These are phyloP conservation scores for Saururus chinensis DNA, from an alignment of 164 flowering plant species.

Conservation along the genomic window DNA sequence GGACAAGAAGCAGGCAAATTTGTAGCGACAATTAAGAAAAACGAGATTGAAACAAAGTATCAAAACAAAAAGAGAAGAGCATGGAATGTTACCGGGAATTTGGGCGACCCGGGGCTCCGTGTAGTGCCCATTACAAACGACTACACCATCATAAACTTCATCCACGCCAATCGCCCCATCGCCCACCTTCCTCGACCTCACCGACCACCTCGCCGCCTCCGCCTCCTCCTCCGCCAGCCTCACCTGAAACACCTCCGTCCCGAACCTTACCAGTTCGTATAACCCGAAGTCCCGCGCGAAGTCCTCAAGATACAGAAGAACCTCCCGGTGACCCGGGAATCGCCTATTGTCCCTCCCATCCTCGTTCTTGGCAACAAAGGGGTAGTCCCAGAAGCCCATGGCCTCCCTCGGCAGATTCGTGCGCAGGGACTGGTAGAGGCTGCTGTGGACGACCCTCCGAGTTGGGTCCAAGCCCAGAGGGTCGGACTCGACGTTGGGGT, in stretches of 20 bases:
- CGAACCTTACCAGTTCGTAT: conserved; percentile 45
- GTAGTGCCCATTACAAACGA: conserved; percentile 46
- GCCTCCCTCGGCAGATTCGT: conserved; percentile 71
- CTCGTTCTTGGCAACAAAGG: conserved; percentile 28
- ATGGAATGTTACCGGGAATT: conserved; percentile 34
- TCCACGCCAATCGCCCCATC: conserved; percentile 7
- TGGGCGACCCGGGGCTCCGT: conserved; percentile 44
- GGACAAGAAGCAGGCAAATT: too few species aligned
- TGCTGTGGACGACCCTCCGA: conserved; percentile 43
- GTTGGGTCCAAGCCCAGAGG: conserved; percentile 48
- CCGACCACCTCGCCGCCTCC: conserved; percentile 53
- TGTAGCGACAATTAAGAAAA: too few species aligned
- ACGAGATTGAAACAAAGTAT: too few species aligned
- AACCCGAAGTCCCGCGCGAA: conserved; percentile 43
- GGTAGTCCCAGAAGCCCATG: conserved; percentile 73
- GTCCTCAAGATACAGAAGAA: conserved; percentile 45
- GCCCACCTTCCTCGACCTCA: conserved; percentile 19
- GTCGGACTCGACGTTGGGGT: conserved; percentile 51
- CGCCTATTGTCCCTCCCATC: conserved; percentile 42
- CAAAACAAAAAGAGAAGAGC: neutral
- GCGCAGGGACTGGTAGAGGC: conserved; percentile 75
- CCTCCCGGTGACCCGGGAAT: conserved; percentile 74
- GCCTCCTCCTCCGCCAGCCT: conserved; percentile 8
- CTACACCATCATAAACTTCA: conserved; percentile 49
- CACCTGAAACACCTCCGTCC: conserved; percentile 54